Evolutionary conservation across 441 rosid genomes (phyloP).

Genomic region (Populus trichocarpa): DNA sequence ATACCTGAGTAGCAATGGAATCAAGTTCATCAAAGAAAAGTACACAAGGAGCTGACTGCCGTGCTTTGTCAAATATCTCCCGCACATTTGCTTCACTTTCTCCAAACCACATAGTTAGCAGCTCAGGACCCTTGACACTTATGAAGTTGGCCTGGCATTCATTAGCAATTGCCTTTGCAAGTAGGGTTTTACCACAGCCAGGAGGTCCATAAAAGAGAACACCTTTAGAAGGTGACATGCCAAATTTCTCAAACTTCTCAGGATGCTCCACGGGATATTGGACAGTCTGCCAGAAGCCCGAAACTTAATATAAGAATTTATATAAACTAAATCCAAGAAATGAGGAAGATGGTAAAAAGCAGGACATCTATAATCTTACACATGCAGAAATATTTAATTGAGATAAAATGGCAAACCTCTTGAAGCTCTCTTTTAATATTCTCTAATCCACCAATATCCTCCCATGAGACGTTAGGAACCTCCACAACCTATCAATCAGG

Average conservation of each 20-base stretch:
- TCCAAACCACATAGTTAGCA: no score
- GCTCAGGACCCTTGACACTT: no score
- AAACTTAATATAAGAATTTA: background rate
- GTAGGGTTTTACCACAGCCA: no score
- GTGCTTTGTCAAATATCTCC: conserved; percentile 33
- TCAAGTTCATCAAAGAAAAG: conserved; percentile 64
- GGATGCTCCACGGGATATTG: conserved; percentile 75
- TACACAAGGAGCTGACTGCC: conserved; percentile 62
- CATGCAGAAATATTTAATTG: background rate
- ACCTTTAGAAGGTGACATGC: no score
- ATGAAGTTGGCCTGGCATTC: no score
- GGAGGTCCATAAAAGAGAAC: no score
- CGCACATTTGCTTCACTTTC: no score
- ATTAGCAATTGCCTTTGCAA: no score
- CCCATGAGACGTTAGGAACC: conserved; percentile 65
- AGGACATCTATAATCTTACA: background rate
- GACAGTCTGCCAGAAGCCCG: conserved; percentile 37
- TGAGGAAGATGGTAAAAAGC: background rate
- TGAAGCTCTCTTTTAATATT: conserved; percentile 65
- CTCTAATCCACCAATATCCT: conserved; percentile 65
- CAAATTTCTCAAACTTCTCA: conserved; percentile 52
- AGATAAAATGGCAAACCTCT: conserved; percentile 36
- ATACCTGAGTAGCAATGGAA: conserved; percentile 65
- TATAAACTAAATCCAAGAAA: background rate
- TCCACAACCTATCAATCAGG: conserved; percentile 48